phyloP scores from a whole-genome alignment of 148 eudicot species.

The Arbutus unedo region DNA sequence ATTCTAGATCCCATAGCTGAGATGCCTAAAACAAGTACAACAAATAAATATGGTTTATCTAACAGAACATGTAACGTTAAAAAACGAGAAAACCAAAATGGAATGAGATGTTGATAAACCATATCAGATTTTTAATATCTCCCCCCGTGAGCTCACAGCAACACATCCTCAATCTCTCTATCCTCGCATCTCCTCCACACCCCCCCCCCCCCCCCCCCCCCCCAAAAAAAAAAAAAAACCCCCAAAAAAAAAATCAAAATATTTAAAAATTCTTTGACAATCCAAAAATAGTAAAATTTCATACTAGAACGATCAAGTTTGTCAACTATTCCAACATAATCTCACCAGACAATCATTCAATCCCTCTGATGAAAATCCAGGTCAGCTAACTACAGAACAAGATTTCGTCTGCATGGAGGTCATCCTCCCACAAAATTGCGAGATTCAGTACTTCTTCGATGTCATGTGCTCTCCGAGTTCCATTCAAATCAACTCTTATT shows the following conservation, averaged over 20 bases:
- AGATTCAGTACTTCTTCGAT: background rate
- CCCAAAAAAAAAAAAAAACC: background rate
- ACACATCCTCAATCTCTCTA: no score
- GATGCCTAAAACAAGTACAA: background rate
- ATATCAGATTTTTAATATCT: background rate
- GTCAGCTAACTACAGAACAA: background rate
- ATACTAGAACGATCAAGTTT: background rate
- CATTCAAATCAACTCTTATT: background rate
- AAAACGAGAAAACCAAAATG: background rate
- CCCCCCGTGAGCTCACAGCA: background rate
- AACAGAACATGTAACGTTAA: background rate
- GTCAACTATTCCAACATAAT: background rate
- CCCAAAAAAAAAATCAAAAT: background rate
- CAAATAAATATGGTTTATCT: background rate
- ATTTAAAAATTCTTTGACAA: background rate
- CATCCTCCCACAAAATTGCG: background rate
- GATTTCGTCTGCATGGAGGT: background rate
- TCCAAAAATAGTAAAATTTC: background rate
- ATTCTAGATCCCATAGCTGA: background rate
- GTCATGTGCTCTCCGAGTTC: background rate
- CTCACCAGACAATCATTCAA: background rate
- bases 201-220: background rate
- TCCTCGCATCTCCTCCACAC: no score
- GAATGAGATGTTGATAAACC: background rate
- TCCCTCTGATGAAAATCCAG: background rate